Base-by-base conservation (phyloP, 192 early-diverging fungal species). In the Phycomyces blakesleeanus region DNA sequence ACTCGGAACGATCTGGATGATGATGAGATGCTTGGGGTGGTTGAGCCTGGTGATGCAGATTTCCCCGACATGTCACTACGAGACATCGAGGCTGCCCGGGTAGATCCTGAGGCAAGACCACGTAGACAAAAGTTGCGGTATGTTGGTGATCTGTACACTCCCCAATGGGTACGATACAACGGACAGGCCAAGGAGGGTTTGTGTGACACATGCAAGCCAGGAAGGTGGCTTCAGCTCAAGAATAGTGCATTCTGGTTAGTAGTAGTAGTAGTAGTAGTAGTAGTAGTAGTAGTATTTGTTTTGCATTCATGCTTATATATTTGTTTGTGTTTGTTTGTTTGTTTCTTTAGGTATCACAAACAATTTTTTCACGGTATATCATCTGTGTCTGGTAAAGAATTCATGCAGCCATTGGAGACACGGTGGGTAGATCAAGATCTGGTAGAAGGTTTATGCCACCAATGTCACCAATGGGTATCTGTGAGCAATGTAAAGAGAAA, bases 341-440 rank as follows among this genome's bases (percentile, higher is more conserved):
- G 16, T 25, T 5, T 64, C 26, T 22, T 9, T 29, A 84, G 86
- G 83, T 93, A 91, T 63, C 90, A 91, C 68, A 93, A 93, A 77
- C 92, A 91, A 76, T 92, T 91, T 54, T 84, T 79, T 41, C 90
- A 93, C 69, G 92, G 92, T 40, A 90, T 92, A 37, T 92, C 91
- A n/a, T 90, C 88, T 0, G 88, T 91, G 5, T 91, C 92, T 16
- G 88, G 92, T 26, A 81, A 85, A 51, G 76, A 84, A 14, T 92
- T 93, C 61, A 70, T 84, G 7, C 75, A 83, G 16, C 92, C 92
- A 5, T n/a, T 92, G 39, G 78, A 91, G 58, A 84, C 82, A 15
- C 82, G 91, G 16, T 83, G 81, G 59, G 84, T 82, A 56, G 78
- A 87, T 40, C 78, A 83, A 25, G 87, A 89, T 47, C 74, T 82